These are phyloP conservation scores for Monosporozyma servazzii DNA, from an alignment of 805 yeast genomes.

Conservation along the genomic window DNA sequence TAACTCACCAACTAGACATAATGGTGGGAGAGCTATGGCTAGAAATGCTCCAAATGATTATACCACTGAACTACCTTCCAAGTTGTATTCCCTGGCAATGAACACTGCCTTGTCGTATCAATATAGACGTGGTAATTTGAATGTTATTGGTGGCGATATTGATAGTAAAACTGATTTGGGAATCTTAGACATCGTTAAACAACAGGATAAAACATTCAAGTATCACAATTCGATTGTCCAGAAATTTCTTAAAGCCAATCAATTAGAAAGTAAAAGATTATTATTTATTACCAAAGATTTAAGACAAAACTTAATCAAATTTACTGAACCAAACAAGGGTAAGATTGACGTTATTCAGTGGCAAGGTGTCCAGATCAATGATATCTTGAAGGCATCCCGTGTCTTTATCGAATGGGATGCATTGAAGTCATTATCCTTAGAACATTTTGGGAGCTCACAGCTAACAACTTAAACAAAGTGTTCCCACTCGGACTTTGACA, in stretches of 20 bases:
- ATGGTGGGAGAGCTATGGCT: slow-evolving; percentile 85
- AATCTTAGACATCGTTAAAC: slow-evolving; percentile 12
- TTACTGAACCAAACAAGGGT: slow-evolving; percentile 44
- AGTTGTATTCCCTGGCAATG: slow-evolving; percentile 67
- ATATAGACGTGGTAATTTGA: slow-evolving; percentile 65
- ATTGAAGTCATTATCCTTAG: slow-evolving; percentile 46
- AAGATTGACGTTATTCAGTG: slow-evolving; percentile 59
- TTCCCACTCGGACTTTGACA: too few species aligned
- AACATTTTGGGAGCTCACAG: slow-evolving; percentile 10
- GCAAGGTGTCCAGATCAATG: slow-evolving; percentile 77
- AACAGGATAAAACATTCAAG: slow-evolving; percentile 2
- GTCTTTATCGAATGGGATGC: slow-evolving; percentile 66
- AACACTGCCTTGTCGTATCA: slow-evolving; percentile 75
- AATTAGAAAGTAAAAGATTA: slow-evolving; percentile 40
- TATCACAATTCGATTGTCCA: slow-evolving; percentile 27
- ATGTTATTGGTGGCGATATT: slow-evolving; percentile 51
- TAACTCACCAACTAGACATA: slow-evolving; percentile 83
- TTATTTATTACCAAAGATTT: slow-evolving; percentile 59
- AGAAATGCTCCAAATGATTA: slow-evolving; percentile 86
- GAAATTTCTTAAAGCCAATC: slow-evolving; percentile 41
- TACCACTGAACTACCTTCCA: slow-evolving; percentile 64
- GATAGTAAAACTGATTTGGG: slow-evolving; percentile 16
- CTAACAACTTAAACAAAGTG: not conserved
- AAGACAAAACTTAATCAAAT: slow-evolving; percentile 50
- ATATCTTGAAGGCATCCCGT: slow-evolving; percentile 69